A percentile compares a stretch with the other conserved stretches of the same genome.
Conservation (phyloP, 2,329 filamentous ascomycete genomes). For the Xylariaceae sp. region DNA sequence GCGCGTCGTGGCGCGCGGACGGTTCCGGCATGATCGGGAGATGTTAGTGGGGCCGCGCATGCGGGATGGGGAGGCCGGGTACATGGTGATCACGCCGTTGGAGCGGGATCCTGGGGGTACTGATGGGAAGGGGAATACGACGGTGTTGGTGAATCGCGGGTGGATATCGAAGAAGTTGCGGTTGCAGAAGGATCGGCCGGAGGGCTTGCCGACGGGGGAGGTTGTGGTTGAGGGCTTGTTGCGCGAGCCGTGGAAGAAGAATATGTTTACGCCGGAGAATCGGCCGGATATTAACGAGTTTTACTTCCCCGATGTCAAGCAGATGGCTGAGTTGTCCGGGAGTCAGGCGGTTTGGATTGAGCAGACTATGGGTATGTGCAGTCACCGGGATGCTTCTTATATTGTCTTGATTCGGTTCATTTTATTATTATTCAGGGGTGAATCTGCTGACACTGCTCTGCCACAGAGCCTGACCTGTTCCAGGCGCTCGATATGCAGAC, state of each 20-base stretch:
- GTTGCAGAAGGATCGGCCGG: conserved; percentile 56
- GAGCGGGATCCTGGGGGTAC: conserved; percentile 52
- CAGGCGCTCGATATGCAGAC: conserved; percentile 68
- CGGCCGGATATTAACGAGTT: conserved; percentile 77
- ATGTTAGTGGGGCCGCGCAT: conserved; percentile 93
- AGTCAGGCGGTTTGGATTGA: conserved; percentile 93
- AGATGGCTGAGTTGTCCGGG: conserved; percentile 81
- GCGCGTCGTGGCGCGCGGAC: conserved; percentile 69
- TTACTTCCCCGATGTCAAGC: conserved; percentile 87
- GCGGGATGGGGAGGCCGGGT: conserved; percentile 84
- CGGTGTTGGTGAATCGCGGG: conserved; percentile 80
- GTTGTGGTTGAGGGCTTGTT: conserved; percentile 80
- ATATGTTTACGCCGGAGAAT: conserved; percentile 94
- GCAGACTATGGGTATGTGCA: conserved; percentile 76
- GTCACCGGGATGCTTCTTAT: not conserved
- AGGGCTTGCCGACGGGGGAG: conserved; percentile 62
- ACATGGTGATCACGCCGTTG: conserved; percentile 84
- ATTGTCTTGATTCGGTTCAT: not conserved
- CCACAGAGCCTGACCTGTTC: conserved; percentile 69
- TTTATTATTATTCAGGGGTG: not conserved
- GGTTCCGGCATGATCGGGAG: conserved; percentile 80
- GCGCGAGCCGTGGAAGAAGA: conserved; percentile 90
- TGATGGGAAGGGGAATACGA: conserved; percentile 32
- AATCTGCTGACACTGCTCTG: conserved; percentile 19
- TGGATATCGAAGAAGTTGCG: conserved; percentile 81